These are phyloP conservation scores for Colletotrichum phormii DNA, from an alignment of 2,329 filamentous ascomycete species.

Conservation along the genomic window DNA sequence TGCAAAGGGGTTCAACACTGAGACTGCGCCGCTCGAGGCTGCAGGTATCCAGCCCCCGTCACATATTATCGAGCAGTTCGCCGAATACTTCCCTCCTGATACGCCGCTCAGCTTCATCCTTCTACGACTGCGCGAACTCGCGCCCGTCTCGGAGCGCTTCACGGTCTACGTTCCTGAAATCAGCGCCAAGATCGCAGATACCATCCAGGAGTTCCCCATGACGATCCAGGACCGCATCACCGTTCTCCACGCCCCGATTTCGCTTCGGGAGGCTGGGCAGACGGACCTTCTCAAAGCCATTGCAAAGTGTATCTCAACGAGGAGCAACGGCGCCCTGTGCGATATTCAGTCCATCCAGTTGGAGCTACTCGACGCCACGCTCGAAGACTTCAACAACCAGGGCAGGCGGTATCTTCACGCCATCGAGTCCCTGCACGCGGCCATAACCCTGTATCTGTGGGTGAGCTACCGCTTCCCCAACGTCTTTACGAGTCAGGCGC, in stretches of 20 bases:
- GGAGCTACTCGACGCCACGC: slow-evolving; percentile 77
- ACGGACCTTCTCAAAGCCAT: slow-evolving; percentile 69
- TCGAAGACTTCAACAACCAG: slow-evolving; percentile 39
- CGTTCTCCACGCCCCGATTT: slow-evolving; percentile 78
- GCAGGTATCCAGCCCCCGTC: slow-evolving; percentile 83
- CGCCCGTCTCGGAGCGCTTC: slow-evolving; percentile 73
- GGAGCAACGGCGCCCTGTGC: slow-evolving; percentile 75
- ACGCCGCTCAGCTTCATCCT: slow-evolving; percentile 89
- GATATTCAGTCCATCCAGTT: slow-evolving; percentile 78
- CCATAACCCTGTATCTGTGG: slow-evolving; percentile 90
- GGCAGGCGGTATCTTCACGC: slow-evolving; percentile 66
- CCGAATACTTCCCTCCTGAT: slow-evolving; percentile 81
- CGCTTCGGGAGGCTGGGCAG: slow-evolving; percentile 62
- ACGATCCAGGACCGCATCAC: slow-evolving; percentile 79
- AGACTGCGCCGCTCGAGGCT: slow-evolving; percentile 73
- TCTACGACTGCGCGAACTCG: slow-evolving; percentile 77
- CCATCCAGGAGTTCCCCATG: slow-evolving; percentile 79
- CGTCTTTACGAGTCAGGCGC: slow-evolving; percentile 78
- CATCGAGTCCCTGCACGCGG: slow-evolving; percentile 84
- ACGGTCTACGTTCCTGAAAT: slow-evolving; percentile 71
- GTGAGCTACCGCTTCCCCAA: slow-evolving; percentile 89
- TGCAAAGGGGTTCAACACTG: slow-evolving; percentile 68
- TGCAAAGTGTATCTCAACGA: slow-evolving; percentile 76
- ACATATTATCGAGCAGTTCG: slow-evolving; percentile 78
- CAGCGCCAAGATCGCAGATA: slow-evolving; percentile 75